Conservation (phyloP, 495 filamentous ascomycete genomes). For the Trypethelium eluteriae region DNA sequence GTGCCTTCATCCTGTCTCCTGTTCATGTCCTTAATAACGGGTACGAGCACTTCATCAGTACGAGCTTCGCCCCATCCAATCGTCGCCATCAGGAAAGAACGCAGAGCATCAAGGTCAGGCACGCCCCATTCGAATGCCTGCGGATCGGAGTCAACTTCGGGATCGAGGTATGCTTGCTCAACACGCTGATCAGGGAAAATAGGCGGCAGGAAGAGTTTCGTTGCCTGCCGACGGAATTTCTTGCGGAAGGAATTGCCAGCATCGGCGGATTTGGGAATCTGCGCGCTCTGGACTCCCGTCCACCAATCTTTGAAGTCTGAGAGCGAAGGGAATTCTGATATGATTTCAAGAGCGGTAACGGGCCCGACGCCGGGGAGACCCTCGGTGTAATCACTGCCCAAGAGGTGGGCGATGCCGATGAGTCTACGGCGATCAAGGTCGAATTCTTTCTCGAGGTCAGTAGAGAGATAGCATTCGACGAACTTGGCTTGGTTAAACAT, state of each 20-base stretch:
- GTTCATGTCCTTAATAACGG: constrained; percentile 93
- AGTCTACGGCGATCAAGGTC: constrained; percentile 73
- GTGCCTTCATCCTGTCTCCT: constrained; percentile 76
- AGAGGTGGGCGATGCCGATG: constrained; percentile 77
- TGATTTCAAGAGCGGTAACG: constrained; percentile 83
- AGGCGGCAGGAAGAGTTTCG: constrained; percentile 76
- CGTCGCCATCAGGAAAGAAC: constrained; percentile 83
- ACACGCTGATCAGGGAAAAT: constrained; percentile 70
- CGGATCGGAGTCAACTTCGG: constrained; percentile 71
- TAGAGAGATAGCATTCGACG: constrained; percentile 90
- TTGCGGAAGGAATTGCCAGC: constrained; percentile 57
- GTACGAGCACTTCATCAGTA: constrained; percentile 90
- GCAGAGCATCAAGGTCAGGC: constrained; percentile 77
- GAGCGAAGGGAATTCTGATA: constrained; percentile 73
- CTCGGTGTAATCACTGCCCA: constrained; percentile 92
- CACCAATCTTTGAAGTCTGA: constrained; percentile 80
- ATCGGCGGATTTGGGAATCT: constrained; percentile 47
- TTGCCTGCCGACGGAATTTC: constrained; percentile 63
- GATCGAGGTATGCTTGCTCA: constrained; percentile 71
- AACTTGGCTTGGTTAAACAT: constrained; percentile 98
- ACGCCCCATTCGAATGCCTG: constrained; percentile 89
- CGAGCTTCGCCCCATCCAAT: constrained; percentile 86
- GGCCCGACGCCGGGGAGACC: constrained; percentile 84
- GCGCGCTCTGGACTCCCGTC: constrained; percentile 60
- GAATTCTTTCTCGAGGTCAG: constrained; percentile 82